Percentiles rank a stretch among this genome's conserved stretches.
Evolutionary conservation across 2,329 filamentous ascomycete species (phyloP).

Genomic region (Talaromyces sp.): DNA sequence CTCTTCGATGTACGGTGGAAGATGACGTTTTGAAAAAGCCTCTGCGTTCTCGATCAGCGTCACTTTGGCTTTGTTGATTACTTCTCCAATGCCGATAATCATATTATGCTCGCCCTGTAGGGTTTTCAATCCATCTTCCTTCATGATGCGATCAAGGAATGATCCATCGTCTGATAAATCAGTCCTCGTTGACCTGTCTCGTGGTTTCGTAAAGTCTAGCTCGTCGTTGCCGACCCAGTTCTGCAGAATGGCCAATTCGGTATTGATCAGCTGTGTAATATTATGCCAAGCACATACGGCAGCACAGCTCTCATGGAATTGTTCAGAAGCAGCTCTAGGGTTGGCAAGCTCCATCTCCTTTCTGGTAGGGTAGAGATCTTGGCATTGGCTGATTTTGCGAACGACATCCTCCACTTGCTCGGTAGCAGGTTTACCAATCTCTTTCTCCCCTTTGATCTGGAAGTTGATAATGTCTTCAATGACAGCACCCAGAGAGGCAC

Average conservation of each 20-base stretch:
- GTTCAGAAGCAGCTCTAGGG: slow-evolving; percentile 68
- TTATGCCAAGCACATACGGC: slow-evolving; percentile 95
- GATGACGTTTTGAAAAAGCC: slow-evolving; percentile 79
- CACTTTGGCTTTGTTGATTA: slow-evolving; percentile 89
- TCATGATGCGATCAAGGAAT: slow-evolving; percentile 90
- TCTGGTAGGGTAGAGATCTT: slow-evolving; percentile 78
- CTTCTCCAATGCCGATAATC: slow-evolving; percentile 74
- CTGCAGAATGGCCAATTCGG: slow-evolving; percentile 82
- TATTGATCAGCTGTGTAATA: slow-evolving; percentile 93
- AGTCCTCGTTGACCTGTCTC: slow-evolving; percentile 64
- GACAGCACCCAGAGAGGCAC: slow-evolving; percentile 65
- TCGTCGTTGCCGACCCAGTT: slow-evolving; percentile 97
- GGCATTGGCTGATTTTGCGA: slow-evolving; percentile 82
- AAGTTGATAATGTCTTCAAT: slow-evolving; percentile 91
- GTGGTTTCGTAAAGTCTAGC: slow-evolving; percentile 79
- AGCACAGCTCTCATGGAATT: slow-evolving; percentile 78
- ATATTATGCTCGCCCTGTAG: slow-evolving; percentile 80
- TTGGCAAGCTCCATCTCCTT: slow-evolving; percentile 70
- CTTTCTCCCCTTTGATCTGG: slow-evolving; percentile 87
- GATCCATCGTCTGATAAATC: slow-evolving; percentile 84
- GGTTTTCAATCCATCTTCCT: slow-evolving; percentile 90
- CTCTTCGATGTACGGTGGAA: slow-evolving; percentile 95
- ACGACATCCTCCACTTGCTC: slow-evolving; percentile 90
- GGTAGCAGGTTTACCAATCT: slow-evolving; percentile 80
- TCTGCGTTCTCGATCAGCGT: slow-evolving; percentile 83